Percentiles rank a stretch among this genome's conserved stretches.
Evolutionary conservation across 2,329 filamentous ascomycete species (phyloP).

Genomic region (Cryphonectria naterciae): DNA sequence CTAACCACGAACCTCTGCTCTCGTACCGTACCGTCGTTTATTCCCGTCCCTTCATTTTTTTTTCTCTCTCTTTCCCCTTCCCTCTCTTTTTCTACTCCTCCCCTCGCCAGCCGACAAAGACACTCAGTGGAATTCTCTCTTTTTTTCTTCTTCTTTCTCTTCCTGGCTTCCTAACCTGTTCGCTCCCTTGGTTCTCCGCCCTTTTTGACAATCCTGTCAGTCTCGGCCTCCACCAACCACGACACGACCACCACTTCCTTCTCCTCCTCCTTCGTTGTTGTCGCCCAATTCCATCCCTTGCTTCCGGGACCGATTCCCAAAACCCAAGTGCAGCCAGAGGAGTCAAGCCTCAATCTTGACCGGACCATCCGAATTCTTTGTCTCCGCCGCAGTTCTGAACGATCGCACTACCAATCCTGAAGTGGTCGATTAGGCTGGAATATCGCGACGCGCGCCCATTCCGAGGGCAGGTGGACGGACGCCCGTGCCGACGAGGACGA

Average conservation of each 20-base stretch:
- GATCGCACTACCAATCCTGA: not conserved
- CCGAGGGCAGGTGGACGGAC: conserved; percentile 29
- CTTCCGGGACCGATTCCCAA: not conserved
- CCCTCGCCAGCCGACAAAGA: conserved; percentile 9
- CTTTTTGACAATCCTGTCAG: conserved; percentile 1
- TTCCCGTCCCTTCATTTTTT: conserved; percentile 11
- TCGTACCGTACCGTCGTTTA: conserved; percentile 13
- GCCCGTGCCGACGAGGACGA: conserved; percentile 36
- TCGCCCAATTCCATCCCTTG: not conserved
- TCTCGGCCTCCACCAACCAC: conserved; percentile 4
- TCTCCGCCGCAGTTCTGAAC: not conserved
- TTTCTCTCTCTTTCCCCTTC: not conserved
- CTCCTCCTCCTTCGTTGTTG: not conserved
- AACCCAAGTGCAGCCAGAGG: not conserved
- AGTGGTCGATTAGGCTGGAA: conserved; percentile 8
- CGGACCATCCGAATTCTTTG: not conserved
- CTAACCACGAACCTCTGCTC: not conserved
- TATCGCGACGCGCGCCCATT: conserved; percentile 6
- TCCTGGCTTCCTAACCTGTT: not conserved
- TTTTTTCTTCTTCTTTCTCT: not conserved
- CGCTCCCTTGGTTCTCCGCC: conserved; percentile 17
- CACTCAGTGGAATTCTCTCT: conserved; percentile 12
- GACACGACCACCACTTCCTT: not conserved
- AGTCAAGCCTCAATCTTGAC: not conserved
- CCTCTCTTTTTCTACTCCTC: not conserved